Percentiles rank a stretch among this genome's conserved stretches.
These are phyloP conservation scores for Irpex sp. DNA, from an alignment of 1,284 basidiomycete species.

Conservation along the genomic window DNA sequence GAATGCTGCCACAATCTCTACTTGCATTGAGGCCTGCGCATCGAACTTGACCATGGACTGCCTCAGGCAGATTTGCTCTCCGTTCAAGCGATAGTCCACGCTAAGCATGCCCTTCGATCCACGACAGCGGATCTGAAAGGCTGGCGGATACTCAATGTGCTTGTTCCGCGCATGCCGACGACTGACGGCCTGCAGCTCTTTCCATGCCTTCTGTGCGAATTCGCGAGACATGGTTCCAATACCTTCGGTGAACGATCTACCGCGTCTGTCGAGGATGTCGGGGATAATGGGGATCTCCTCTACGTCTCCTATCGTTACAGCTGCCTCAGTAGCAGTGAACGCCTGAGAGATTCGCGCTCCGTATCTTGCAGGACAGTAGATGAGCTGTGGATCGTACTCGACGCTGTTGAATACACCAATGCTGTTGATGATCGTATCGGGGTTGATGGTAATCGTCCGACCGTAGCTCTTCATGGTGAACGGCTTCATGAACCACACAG, in stretches of 20 bases:
- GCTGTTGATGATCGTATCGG: constrained; percentile 47
- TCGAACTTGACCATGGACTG: constrained; percentile 68
- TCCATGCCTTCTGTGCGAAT: constrained; percentile 52
- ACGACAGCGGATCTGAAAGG: constrained; percentile 62
- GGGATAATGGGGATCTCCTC: constrained; percentile 41
- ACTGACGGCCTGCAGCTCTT: constrained; percentile 31
- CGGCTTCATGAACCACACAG: constrained; percentile 66
- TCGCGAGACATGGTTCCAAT: constrained; percentile 63
- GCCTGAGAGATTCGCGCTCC: constrained; percentile 77
- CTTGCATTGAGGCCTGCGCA: constrained; percentile 39
- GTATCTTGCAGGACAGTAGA: constrained; percentile 63
- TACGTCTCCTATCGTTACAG: constrained; percentile 55
- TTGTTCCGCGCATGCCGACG: neutral
- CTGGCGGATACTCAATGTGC: constrained; percentile 6
- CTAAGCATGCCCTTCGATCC: constrained; percentile 71
- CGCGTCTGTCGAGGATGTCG: constrained; percentile 24
- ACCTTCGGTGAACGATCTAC: constrained; percentile 57
- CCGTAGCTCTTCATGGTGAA: constrained; percentile 30
- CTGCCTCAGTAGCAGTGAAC: constrained; percentile 71
- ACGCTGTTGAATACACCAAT: constrained; percentile 52
- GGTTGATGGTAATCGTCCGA: constrained; percentile 36
- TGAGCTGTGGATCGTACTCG: constrained; percentile 29
- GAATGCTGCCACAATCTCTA: constrained; percentile 65
- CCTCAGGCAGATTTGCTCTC: constrained; percentile 53
- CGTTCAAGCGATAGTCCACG: constrained; percentile 47